Evolutionary conservation across 495 filamentous ascomycete genomes (phyloP), one percentile per base, ranked within the genome.

Genomic region (Trichoderma asperelloides): DNA sequence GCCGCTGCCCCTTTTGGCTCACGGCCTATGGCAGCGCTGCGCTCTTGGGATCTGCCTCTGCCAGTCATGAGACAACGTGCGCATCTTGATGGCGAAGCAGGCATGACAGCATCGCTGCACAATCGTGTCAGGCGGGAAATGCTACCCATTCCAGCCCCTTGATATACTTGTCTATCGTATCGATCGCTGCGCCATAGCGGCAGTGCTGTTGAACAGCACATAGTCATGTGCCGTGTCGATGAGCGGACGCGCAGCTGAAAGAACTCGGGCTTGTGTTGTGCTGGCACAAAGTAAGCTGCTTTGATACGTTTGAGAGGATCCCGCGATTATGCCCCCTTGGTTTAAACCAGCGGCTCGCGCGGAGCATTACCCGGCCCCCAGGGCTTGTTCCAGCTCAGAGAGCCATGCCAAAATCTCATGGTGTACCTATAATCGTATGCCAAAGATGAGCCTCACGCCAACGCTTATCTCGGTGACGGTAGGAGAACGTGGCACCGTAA

Each of bases 51-150:
- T 60, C 55, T 60, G 25, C 55, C 55, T 60, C 16, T 60, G 25
- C 55, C 55, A 60, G 55, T 60, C 55, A 60, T 60, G 55, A 60
- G 55, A 60, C 55, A 60, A 60, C 55, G 55, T 60, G 55, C 15
- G 25, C 55, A 30, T 60, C 55, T 30, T 30, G 55, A 60, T 15
- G 23, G 55, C 23, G 15, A 60, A 30, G 23, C 23, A 60, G 27
- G 27, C 12, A 30, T 60, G 55, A 60, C 55, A 60, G 55, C 55
- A 60, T 30, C 55, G 21, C 55, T 60, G 55, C 23, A 21, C 25
- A 15, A 13, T 60, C 55, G 55, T 60, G 55, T 60, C 55, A 60
- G 55, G 55, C 55, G 55, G 23, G 55, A 60, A 60, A 60, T 60
- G 55, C 23, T 30, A 60, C 3, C 27, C 55, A 60, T 60, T 60